phyloP scores from a whole-genome alignment of 108 stramenopile species.

The Schizochytrium sp. region DNA sequence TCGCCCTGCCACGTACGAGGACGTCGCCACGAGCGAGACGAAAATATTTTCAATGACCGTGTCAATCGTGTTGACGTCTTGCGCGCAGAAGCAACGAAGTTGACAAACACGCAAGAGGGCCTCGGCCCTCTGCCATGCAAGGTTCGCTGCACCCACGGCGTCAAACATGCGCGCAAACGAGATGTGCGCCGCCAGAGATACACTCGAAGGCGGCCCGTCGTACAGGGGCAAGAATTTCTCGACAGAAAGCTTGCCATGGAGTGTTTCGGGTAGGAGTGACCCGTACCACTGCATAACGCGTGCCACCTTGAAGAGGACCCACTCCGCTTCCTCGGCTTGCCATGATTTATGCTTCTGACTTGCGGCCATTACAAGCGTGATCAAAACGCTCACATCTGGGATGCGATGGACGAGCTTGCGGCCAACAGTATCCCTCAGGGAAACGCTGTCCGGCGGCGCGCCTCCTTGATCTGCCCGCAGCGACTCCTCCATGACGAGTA shows the following conservation, averaged over 20 bases:
- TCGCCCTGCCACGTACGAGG: background rate
- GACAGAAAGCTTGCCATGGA: background rate
- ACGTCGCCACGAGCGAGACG: background rate
- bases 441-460: background rate
- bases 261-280: background rate
- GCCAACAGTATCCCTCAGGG: background rate
- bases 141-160: background rate
- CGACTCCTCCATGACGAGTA: background rate
- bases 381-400: background rate
- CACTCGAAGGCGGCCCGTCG: background rate
- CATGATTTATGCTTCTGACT: background rate
- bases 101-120: background rate
- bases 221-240: background rate
- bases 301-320: background rate
- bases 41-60: background rate
- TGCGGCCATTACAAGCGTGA: background rate
- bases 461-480: background rate
- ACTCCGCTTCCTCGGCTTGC: background rate
- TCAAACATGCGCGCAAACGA: background rate
- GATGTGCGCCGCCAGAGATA: background rate
- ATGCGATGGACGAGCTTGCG: background rate
- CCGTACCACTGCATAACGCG: background rate
- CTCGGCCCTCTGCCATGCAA: background rate
- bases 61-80: background rate
- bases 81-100: background rate